Percentiles rank a stretch among this genome's conserved stretches.
Evolutionary conservation across 2,329 filamentous ascomycete species (phyloP).

Genomic region (Piedraia hortae): DNA sequence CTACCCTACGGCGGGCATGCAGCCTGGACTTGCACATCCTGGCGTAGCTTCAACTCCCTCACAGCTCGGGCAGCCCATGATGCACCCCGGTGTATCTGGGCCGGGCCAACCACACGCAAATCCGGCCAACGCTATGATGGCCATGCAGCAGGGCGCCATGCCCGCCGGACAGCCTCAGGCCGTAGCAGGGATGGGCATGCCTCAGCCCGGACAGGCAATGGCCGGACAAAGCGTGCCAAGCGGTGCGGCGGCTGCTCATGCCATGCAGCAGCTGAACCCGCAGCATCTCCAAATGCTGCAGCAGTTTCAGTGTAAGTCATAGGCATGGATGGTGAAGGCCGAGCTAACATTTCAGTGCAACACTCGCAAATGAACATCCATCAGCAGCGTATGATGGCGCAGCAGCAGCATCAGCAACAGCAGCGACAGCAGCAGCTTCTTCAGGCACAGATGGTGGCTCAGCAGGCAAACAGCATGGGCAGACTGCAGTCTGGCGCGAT

Average conservation of each 20-base stretch:
- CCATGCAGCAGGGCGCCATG: constrained; percentile 36
- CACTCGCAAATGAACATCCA: constrained; percentile 9
- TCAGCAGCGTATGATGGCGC: constrained; percentile 7
- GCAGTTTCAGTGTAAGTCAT: constrained; percentile 1
- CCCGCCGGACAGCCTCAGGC: constrained; percentile 10
- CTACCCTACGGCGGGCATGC: constrained; percentile 45
- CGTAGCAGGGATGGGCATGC: constrained; percentile 11
- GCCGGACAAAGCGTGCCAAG: constrained; percentile 18
- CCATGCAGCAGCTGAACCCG: constrained; percentile 43
- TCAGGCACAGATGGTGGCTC: constrained; percentile 14
- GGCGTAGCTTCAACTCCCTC: constrained; percentile 36
- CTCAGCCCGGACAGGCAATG: constrained; percentile 6
- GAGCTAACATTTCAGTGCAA: constrained; percentile 1
- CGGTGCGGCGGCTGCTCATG: constrained; percentile 32
- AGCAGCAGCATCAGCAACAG: constrained; percentile 5
- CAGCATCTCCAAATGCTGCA: constrained; percentile 26
- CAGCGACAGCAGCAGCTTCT: constrained; percentile 14
- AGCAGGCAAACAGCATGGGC: constrained; percentile 8
- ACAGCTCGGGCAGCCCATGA: constrained; percentile 40
- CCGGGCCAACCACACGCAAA: constrained; percentile 43
- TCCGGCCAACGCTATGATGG: constrained; percentile 45
- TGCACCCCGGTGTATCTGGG: constrained; percentile 41
- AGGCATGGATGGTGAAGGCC: neutral
- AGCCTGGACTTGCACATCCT: constrained; percentile 36
- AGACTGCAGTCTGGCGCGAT: constrained; percentile 14